phyloP scores from a whole-genome alignment of 768 basidiomycete species.

The Suillus hirtellus region DNA sequence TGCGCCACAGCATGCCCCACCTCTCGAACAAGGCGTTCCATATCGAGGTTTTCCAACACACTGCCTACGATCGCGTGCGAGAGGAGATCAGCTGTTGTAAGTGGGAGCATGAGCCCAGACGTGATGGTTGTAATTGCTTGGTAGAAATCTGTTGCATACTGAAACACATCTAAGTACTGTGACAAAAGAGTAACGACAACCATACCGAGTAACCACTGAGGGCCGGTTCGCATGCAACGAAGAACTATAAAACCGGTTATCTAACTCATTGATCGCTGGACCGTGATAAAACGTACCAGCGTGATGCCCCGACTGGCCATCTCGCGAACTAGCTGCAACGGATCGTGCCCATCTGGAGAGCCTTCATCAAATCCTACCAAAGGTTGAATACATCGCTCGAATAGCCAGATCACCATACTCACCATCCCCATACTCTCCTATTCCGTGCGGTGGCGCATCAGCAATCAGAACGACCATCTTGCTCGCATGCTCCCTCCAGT shows the following conservation, averaged over 20 bases:
- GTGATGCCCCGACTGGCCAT: slow-evolving; percentile 94
- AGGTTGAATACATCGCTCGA: slow-evolving; percentile 4
- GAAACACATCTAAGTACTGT: slow-evolving; percentile 18
- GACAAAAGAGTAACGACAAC: slow-evolving; percentile 18
- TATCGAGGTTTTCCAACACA: slow-evolving; percentile 96
- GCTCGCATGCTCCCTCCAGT: slow-evolving; percentile 85
- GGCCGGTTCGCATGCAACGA: slow-evolving; percentile 98
- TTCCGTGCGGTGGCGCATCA: slow-evolving; percentile 96
- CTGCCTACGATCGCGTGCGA: slow-evolving; percentile 96
- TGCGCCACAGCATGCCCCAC: slow-evolving; percentile 93
- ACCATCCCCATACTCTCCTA: slow-evolving; percentile 98
- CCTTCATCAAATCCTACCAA: slow-evolving; percentile 84
- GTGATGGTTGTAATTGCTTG: slow-evolving; percentile 91
- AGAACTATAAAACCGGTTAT: slow-evolving; percentile 61
- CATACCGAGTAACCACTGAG: slow-evolving; percentile 87
- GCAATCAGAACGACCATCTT: slow-evolving; percentile 98
- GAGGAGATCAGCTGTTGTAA: slow-evolving; percentile 92
- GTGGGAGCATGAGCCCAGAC: slow-evolving; percentile 92
- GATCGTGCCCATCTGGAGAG: slow-evolving; percentile 92
- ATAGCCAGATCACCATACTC: slow-evolving; percentile 23
- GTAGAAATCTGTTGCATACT: slow-evolving; percentile 95
- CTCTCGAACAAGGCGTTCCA: slow-evolving; percentile 94
- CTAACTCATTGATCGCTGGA: not conserved
- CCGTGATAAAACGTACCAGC: slow-evolving; percentile 46
- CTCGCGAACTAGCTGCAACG: slow-evolving; percentile 77